Percentiles rank a stretch among this genome's conserved stretches.
phyloP scores from a whole-genome alignment of 2,329 filamentous ascomycete genomes.

The Aspergillus jensenii region DNA sequence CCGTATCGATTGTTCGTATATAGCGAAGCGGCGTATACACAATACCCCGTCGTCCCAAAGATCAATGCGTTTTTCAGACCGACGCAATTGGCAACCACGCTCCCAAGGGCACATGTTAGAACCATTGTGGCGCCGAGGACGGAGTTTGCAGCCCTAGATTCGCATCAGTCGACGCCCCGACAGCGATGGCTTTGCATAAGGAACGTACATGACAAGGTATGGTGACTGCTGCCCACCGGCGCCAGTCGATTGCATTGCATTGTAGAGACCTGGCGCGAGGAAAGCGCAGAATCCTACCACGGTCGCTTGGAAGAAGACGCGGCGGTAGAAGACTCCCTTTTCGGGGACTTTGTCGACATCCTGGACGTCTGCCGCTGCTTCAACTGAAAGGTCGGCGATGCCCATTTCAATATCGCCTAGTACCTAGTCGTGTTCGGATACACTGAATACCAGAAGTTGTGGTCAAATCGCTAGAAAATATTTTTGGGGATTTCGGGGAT shows the following conservation, averaged over 20 bases:
- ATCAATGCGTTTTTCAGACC: background rate
- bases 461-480: too few relatives aligned
- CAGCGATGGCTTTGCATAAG: too few relatives aligned
- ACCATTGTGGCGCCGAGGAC: background rate
- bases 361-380: background rate
- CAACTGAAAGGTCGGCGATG: background rate
- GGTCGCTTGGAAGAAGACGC: background rate
- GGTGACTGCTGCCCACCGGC: slow-evolving; percentile 1
- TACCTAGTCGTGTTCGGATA: too few relatives aligned
- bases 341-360: background rate
- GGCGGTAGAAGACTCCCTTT: background rate
- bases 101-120: background rate
- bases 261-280: background rate
- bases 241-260: background rate
- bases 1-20: slow-evolving; percentile 3
- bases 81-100: background rate
- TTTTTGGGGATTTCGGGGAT: too few relatives aligned
- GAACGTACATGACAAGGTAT: background rate
- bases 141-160: background rate
- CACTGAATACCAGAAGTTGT: too few relatives aligned
- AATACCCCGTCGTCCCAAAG: background rate
- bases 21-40: background rate
- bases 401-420: too few relatives aligned
- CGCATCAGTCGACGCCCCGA: too few relatives aligned
- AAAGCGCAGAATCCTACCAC: background rate